These are phyloP conservation scores for Candolleomyces eurysporus DNA, from an alignment of 768 basidiomycete species.

Conservation along the genomic window DNA sequence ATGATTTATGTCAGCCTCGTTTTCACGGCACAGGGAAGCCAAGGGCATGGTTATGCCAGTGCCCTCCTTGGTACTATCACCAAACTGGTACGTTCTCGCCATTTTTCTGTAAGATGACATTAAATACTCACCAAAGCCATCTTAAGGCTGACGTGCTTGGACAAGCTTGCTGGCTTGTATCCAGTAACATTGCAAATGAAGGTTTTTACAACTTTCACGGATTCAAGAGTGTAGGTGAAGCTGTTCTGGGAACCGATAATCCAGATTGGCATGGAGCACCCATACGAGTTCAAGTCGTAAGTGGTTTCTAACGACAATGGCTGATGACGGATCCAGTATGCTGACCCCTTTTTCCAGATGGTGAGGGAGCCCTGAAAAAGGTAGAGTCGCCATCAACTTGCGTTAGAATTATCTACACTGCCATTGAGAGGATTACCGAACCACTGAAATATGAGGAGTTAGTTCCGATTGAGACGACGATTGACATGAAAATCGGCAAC, in stretches of 20 bases:
- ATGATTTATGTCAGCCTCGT: constrained; percentile 21
- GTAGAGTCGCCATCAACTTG: not conserved
- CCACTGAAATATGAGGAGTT: not conserved
- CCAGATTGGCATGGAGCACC: constrained; percentile 22
- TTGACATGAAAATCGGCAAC: not conserved
- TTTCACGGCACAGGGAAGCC: constrained; percentile 17
- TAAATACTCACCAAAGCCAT: not conserved
- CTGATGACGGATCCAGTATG: too few species aligned
- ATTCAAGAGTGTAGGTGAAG: constrained; percentile 18
- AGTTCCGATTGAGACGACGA: not conserved
- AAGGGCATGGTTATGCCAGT: constrained; percentile 21
- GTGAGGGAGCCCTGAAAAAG: not conserved
- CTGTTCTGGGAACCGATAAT: constrained; percentile 20
- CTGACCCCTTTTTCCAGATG: too few species aligned
- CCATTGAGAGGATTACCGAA: not conserved
- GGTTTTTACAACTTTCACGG: constrained; percentile 26
- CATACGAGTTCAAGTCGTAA: constrained; percentile 20
- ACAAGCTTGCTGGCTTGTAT: constrained; percentile 18
- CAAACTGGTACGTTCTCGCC: constrained; percentile 13
- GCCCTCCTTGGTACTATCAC: constrained; percentile 22
- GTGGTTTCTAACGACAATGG: not conserved
- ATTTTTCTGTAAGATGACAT: not conserved
- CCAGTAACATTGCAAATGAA: constrained; percentile 21
- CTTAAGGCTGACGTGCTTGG: constrained; percentile 18
- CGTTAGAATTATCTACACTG: not conserved